Evolutionary conservation across 164 flowering plant genomes (phyloP), one percentile per base, ranked within the genome.

Genomic region (grape (Vitis vinifera)): DNA sequence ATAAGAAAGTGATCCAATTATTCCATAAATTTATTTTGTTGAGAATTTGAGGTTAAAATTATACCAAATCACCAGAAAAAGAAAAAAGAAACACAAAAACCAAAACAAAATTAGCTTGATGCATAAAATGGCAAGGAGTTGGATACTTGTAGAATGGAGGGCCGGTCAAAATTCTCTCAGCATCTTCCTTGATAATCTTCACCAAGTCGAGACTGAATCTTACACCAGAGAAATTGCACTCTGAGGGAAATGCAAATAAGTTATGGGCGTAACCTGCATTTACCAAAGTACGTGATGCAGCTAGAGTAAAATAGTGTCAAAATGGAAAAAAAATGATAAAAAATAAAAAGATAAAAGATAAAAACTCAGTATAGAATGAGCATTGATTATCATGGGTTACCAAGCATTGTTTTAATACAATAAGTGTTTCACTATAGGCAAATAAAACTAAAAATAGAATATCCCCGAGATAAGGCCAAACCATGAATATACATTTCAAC

Each of bases 221-320:
- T 71, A 67, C 71, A 61, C 99, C 99, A 29, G 98, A 88, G 80
- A 95, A 95, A 80, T 95, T 95, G 88, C 98, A 95, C 73, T 95
- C 99, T 8, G 99, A 93, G 19, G 98, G 98, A 69, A 93, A 91
- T 64, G 99, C 98, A 81, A 95, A 95, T 75, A 95, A 83, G 73
- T 89, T 91, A 82, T 69, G 89, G 48, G 79, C 67, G 66, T 65
- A 65, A 63, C 87, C 99, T 94, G 91, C 81, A 85, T 65, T 16
- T 27, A 63, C 12, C 14, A 68, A 61, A 72, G 3, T 1, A 49
- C 29, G 62, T 10, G 47, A 51, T 9, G 31, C 1, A 52, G 29
- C 1, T 7, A 56, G n/a, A 49, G 23, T 19, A 6, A 59, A 53
- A 31, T 31, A 6, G 44, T 31, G 7, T 6, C 44, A 31, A 31